These are phyloP conservation scores for Pythium oligandrum DNA, from an alignment of 352 stramenopile genomes.

Conservation along the genomic window DNA sequence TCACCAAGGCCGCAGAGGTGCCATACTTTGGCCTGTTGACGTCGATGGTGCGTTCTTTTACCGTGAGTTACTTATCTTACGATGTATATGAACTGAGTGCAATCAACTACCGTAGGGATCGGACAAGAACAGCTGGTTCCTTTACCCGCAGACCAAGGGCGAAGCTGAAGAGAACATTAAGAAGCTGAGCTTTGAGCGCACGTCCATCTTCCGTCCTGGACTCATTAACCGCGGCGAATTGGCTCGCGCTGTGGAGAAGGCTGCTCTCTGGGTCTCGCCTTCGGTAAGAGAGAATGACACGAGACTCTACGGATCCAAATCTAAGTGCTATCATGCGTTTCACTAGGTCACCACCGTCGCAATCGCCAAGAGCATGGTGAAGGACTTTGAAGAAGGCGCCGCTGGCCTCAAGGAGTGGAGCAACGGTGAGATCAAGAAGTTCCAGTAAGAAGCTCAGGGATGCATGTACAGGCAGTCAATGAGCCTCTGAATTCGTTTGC, in stretches of 20 bases:
- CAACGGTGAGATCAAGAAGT: slow-evolving; percentile 48
- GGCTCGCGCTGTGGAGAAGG: slow-evolving; percentile 44
- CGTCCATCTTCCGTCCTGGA: slow-evolving; percentile 51
- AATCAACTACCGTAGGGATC: slow-evolving; percentile 19
- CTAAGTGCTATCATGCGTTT: too few species aligned
- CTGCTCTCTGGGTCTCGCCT: slow-evolving; percentile 43
- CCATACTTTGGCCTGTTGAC: slow-evolving; percentile 69
- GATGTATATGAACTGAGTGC: too few species aligned
- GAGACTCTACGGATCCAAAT: too few species aligned
- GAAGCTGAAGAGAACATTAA: slow-evolving; percentile 65
- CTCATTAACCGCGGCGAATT: slow-evolving; percentile 57
- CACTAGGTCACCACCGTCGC: slow-evolving; percentile 11
- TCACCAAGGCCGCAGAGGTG: slow-evolving; percentile 35
- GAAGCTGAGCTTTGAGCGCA: slow-evolving; percentile 45
- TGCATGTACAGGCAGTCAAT: background rate
- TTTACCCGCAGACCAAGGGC: slow-evolving; percentile 76
- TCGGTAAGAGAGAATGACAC: slow-evolving; percentile 18
- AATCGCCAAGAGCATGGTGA: slow-evolving; percentile 64
- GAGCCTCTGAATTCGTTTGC: too few species aligned
- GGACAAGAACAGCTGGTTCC: slow-evolving; percentile 73
- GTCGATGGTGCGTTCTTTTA: slow-evolving; percentile 30
- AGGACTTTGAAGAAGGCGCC: slow-evolving; percentile 52
- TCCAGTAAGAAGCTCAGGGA: slow-evolving; percentile 5
- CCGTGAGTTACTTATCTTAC: background rate
- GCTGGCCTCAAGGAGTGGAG: slow-evolving; percentile 41